Percentiles rank a stretch among this genome's conserved stretches.
Evolutionary conservation across 2,329 filamentous ascomycete genomes (phyloP).

Genomic region (Fusarium sulawesiense): DNA sequence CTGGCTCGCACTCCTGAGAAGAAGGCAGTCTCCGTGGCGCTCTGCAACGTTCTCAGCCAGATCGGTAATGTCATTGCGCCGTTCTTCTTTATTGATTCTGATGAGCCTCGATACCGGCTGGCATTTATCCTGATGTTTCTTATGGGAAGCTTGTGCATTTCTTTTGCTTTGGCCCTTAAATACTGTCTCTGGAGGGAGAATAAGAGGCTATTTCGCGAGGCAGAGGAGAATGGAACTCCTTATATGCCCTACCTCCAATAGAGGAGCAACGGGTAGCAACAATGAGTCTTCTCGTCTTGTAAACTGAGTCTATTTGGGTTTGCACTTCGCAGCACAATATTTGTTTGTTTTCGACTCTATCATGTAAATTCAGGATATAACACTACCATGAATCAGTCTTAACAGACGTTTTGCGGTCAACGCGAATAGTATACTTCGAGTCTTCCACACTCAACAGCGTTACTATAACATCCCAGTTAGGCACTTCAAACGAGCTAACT

Average conservation of each 20-base stretch:
- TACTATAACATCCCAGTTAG: neutral
- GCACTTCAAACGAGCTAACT: neutral
- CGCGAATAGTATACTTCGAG: neutral
- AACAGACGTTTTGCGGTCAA: neutral
- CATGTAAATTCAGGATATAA: too few species aligned
- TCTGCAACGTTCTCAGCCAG: neutral
- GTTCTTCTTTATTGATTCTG: neutral
- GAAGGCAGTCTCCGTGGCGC: neutral
- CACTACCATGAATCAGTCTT: neutral
- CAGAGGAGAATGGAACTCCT: too few species aligned
- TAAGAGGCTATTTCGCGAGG: too few species aligned
- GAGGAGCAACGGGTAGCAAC: too few species aligned
- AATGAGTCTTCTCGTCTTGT: too few species aligned
- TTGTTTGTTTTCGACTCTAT: too few species aligned
- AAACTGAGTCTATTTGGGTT: too few species aligned
- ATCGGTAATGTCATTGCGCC: neutral
- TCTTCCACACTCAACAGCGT: neutral
- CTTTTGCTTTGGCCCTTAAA: neutral
- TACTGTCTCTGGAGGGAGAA: neutral
- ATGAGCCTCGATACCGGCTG: neutral
- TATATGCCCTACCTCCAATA: too few species aligned
- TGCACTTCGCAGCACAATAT: accelerated
- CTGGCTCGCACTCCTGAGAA: neutral
- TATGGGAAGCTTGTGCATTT: neutral
- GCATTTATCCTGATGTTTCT: neutral